Conservation (phyloP, 495 filamentous ascomycete genomes). For the Tuber magnatum region DNA sequence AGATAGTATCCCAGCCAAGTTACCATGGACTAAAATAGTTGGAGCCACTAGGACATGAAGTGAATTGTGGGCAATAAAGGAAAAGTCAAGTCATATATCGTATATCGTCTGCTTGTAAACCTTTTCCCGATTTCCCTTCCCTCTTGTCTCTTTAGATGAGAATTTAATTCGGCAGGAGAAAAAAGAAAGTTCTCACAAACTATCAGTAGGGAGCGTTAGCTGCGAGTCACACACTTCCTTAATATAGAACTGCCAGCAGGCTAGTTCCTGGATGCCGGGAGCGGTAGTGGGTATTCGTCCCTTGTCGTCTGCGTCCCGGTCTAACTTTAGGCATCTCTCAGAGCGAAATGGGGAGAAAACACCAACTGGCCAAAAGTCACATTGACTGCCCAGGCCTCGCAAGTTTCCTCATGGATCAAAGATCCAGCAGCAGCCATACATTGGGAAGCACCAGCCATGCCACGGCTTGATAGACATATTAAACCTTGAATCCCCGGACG, state of each 20-base stretch:
- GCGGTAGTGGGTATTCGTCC: background rate
- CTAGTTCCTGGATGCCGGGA: background rate
- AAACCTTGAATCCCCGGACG: background rate
- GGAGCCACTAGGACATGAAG: background rate
- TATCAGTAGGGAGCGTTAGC: background rate
- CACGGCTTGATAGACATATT: background rate
- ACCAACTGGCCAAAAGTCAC: background rate
- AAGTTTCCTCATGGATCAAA: background rate
- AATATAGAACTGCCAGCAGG: background rate
- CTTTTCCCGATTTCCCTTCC: background rate
- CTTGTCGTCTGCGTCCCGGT: background rate
- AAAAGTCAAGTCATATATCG: background rate
- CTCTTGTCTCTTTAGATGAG: background rate
- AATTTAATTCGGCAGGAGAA: background rate
- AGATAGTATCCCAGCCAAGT: background rate
- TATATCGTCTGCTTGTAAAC: background rate
- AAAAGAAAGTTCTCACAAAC: background rate
- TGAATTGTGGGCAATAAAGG: background rate
- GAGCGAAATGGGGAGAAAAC: no score
- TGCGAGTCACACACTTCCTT: background rate
- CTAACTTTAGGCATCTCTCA: no score
- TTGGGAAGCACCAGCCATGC: background rate
- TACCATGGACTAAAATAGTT: background rate
- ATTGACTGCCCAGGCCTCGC: background rate
- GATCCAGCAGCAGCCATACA: background rate